phyloP scores from a whole-genome alignment of 2,329 filamentous ascomycete species.

The Emydomyces testavorans region DNA sequence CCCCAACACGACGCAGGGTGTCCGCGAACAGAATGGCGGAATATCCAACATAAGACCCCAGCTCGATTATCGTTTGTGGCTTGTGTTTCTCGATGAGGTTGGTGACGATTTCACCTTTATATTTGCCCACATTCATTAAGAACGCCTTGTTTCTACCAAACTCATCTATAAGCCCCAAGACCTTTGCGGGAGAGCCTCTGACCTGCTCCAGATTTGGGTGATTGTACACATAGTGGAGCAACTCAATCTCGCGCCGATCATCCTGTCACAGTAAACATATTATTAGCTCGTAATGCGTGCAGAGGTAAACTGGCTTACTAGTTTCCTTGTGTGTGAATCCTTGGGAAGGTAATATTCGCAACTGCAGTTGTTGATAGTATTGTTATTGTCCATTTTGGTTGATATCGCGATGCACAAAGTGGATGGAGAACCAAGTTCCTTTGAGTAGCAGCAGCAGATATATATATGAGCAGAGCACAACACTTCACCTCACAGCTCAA shows the following conservation, averaged over 20 bases:
- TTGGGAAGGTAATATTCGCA: background rate
- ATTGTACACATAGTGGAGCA: conserved; percentile 57
- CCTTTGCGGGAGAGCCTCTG: conserved; percentile 50
- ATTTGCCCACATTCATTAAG: conserved; percentile 68
- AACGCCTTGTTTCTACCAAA: conserved; percentile 55
- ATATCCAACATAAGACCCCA: conserved; percentile 74
- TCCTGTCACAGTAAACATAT: conserved; percentile 29
- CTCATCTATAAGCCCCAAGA: conserved; percentile 60
- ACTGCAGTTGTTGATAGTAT: no score
- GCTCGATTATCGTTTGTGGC: conserved; percentile 60
- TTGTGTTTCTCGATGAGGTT: conserved; percentile 56
- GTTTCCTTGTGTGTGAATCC: background rate
- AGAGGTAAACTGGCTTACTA: background rate
- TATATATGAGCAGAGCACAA: background rate
- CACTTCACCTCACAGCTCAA: no score
- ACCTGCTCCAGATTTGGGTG: conserved; percentile 52
- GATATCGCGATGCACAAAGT: background rate
- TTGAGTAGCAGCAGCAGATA: background rate
- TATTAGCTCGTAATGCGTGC: background rate
- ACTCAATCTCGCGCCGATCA: conserved; percentile 62
- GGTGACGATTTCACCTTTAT: conserved; percentile 60
- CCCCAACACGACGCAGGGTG: conserved; percentile 52
- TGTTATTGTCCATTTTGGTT: background rate
- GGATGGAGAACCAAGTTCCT: background rate
- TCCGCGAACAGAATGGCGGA: conserved; percentile 65